phyloP scores from a whole-genome alignment of 2,329 filamentous ascomycete genomes.

The Basipetospora sp. region DNA sequence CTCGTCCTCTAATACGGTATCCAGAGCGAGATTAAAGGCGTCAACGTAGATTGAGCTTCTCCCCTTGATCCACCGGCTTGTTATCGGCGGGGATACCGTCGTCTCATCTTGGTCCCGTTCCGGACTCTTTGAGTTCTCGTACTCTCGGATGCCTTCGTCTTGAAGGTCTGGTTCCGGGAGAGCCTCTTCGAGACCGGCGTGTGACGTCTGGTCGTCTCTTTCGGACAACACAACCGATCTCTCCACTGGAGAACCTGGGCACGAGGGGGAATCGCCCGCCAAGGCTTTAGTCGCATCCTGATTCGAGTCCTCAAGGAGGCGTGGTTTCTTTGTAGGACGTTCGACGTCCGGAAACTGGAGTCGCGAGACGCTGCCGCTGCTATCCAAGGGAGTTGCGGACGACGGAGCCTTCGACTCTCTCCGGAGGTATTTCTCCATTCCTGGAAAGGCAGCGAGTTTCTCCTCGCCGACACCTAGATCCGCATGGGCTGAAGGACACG shows the following conservation, averaged over 20 bases:
- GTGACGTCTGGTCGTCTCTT: neutral
- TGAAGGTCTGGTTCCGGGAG: slow-evolving; percentile 19
- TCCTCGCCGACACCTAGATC: too few species aligned
- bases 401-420: too few species aligned
- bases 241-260: neutral
- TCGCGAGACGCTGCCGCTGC: too few species aligned
- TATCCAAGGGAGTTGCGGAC: too few species aligned
- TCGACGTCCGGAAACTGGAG: too few species aligned
- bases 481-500: too few species aligned
- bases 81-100: neutral
- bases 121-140: slow-evolving; percentile 18
- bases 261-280: neutral
- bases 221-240: neutral
- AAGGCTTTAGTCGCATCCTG: neutral
- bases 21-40: slow-evolving; percentile 83
- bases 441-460: too few species aligned
- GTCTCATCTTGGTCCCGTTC: neutral
- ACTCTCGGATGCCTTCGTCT: slow-evolving; percentile 23
- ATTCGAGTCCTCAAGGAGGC: neutral
- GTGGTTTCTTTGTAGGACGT: slow-evolving; percentile 1
- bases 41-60: slow-evolving; percentile 90
- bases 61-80: slow-evolving; percentile 50
- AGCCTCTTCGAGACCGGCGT: neutral
- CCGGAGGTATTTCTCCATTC: too few species aligned
- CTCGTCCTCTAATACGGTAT: slow-evolving; percentile 81